These are phyloP conservation scores for Boletus sp. DNA, from an alignment of 1,284 basidiomycete genomes.

Conservation along the genomic window DNA sequence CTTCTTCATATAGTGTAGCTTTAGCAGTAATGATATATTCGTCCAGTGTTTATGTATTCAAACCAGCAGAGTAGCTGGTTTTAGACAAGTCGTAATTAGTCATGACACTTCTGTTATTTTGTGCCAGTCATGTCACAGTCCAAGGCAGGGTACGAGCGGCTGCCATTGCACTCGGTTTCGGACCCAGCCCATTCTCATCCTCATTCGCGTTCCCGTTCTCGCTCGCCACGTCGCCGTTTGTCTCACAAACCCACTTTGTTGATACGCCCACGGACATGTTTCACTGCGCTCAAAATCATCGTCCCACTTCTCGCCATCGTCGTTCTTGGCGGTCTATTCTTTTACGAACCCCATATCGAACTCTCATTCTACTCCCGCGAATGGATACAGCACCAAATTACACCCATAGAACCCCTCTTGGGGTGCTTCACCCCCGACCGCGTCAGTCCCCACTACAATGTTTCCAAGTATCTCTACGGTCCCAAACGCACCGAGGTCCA, in stretches of 20 bases:
- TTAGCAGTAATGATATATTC: no score
- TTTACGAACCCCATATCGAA: conserved; percentile 85
- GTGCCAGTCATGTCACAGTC: conserved; percentile 34
- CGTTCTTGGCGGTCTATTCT: conserved; percentile 52
- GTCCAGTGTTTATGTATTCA: no score
- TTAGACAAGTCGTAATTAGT: background rate
- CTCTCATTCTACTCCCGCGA: conserved; percentile 71
- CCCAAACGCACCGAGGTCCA: conserved; percentile 71
- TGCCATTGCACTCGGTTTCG: conserved; percentile 32
- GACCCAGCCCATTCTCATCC: conserved; percentile 19
- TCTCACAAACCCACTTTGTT: conserved; percentile 14
- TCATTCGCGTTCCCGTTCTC: conserved; percentile 21
- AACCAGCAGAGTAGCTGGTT: no score
- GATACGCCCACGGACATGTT: conserved; percentile 33
- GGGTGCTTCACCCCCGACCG: conserved; percentile 73
- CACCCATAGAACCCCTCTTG: conserved; percentile 57
- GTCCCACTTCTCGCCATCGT: conserved; percentile 45
- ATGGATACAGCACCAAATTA: conserved; percentile 76
- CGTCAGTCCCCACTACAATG: conserved; percentile 70
- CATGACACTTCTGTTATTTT: background rate
- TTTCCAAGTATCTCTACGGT: conserved; percentile 62
- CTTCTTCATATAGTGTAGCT: no score
- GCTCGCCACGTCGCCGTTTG: conserved; percentile 28
- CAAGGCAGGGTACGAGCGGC: conserved; percentile 33
- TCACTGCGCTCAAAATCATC: conserved; percentile 32